A percentile compares a stretch with the other conserved stretches of the same genome.
Evolutionary conservation across 1,284 basidiomycete genomes (phyloP).

Genomic region (Ceratorhiza oryzae-sativae): DNA sequence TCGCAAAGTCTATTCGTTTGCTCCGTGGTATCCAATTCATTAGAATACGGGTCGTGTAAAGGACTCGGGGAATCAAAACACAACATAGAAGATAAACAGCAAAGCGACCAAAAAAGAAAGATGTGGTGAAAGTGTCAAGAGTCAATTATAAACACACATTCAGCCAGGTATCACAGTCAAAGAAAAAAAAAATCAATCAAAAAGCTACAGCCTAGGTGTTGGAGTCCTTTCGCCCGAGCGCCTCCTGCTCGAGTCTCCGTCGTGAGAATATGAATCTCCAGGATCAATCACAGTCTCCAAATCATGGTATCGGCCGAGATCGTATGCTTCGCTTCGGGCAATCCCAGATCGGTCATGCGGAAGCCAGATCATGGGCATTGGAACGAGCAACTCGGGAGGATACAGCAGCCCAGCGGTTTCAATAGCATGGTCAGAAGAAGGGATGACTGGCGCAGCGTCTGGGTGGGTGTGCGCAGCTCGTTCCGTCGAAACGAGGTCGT

Average conservation of each 20-base stretch:
- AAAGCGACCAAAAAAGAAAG: not conserved
- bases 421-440: conserved; percentile 74
- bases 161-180: conserved; percentile 5
- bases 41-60: conserved; percentile 12
- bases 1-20: no score
- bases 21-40: conserved; percentile 11
- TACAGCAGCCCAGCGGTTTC: conserved; percentile 79
- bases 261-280: conserved; percentile 14
- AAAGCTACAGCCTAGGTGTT: conserved; percentile 20
- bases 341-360: conserved; percentile 76
- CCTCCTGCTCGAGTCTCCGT: conserved; percentile 24
- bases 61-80: not conserved
- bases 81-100: conserved; percentile 4
- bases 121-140: conserved; percentile 2
- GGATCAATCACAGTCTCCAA: conserved; percentile 30
- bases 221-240: conserved; percentile 26
- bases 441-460: conserved; percentile 73
- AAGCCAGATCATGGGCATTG: conserved; percentile 79
- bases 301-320: conserved; percentile 71
- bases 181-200: not conserved
- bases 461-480: conserved; percentile 77
- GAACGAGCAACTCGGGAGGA: conserved; percentile 78
- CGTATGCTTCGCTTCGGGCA: conserved; percentile 71
- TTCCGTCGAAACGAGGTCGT: conserved; percentile 79
- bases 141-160: not conserved